A percentile compares a stretch with the other conserved stretches of the same genome.
phyloP scores from a whole-genome alignment of 495 filamentous ascomycete genomes.

The Baudoinia panamericana region DNA sequence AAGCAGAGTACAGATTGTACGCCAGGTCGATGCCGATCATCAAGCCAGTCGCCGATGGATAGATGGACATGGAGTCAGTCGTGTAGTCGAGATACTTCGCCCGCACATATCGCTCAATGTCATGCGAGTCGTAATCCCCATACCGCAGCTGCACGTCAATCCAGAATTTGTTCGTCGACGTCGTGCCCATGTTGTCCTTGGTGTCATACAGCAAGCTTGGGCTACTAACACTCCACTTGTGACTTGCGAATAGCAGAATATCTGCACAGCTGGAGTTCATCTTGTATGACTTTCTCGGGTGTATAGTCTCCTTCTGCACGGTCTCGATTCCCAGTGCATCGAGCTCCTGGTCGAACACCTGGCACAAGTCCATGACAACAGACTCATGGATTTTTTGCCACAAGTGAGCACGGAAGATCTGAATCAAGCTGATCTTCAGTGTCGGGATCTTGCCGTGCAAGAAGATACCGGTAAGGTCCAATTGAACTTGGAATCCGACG shows the following conservation, averaged over 20 bases:
- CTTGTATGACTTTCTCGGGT: constrained; percentile 99
- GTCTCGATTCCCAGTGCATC: constrained; percentile 95
- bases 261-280: constrained; percentile 99
- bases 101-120: constrained; percentile 94
- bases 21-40: constrained; percentile 98
- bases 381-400: constrained; percentile 99
- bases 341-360: constrained; percentile 97
- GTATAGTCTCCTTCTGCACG: constrained; percentile 98
- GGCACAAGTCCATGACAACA: constrained; percentile 97
- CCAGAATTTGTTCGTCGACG: constrained; percentile 99
- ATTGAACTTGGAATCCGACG: constrained; percentile 96
- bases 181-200: constrained; percentile 89
- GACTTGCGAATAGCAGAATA: constrained; percentile 92
- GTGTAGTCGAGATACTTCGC: constrained; percentile 99
- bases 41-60: constrained; percentile 90
- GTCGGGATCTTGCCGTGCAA: constrained; percentile 99
- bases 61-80: constrained; percentile 97
- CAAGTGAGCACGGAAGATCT: constrained; percentile 99
- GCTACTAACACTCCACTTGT: constrained; percentile 96
- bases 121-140: constrained; percentile 97
- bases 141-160: constrained; percentile 96
- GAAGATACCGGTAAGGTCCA: constrained; percentile 98
- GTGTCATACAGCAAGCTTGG: constrained; percentile 91
- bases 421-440: constrained; percentile 94
- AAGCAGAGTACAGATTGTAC: constrained; percentile 96